A percentile compares a stretch with the other conserved stretches of the same genome.
These are phyloP conservation scores for Triglochin maritima DNA, from an alignment of 106 monocot species.

Conservation along the genomic window DNA sequence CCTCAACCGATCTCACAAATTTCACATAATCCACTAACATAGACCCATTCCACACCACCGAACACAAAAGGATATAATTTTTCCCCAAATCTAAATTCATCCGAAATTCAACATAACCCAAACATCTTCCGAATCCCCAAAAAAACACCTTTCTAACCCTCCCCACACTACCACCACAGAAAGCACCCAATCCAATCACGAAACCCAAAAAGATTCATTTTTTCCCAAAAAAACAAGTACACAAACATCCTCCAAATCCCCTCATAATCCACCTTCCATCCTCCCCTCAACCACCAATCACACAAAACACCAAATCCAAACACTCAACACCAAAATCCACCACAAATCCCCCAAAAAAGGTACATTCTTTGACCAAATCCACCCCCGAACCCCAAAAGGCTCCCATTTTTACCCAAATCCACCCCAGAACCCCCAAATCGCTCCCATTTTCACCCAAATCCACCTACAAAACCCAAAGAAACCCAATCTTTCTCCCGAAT, in stretches of 20 bases:
- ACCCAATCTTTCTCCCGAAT: too few species aligned
- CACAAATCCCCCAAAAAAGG: background rate
- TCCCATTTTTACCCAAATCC: too few species aligned
- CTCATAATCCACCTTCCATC: background rate
- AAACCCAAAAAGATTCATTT: background rate
- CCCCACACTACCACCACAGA: background rate
- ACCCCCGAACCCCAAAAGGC: too few species aligned
- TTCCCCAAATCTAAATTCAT: background rate
- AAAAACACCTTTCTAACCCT: background rate
- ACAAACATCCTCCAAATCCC: background rate
- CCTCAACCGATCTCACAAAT: too few species aligned
- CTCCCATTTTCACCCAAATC: too few species aligned
- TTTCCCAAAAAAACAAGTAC: background rate
- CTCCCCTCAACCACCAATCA: background rate
- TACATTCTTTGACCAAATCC: too few species aligned
- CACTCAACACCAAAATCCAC: background rate
- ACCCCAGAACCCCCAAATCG: too few species aligned
- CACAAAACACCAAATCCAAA: background rate
- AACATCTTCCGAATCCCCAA: background rate
- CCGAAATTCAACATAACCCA: background rate
- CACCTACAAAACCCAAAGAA: too few species aligned
- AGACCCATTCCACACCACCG: background rate
- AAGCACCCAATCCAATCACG: background rate
- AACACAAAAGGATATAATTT: background rate
- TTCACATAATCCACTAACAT: background rate